phyloP scores from a whole-genome alignment of 2,329 filamentous ascomycete genomes.

The Rutstroemia sp. region DNA sequence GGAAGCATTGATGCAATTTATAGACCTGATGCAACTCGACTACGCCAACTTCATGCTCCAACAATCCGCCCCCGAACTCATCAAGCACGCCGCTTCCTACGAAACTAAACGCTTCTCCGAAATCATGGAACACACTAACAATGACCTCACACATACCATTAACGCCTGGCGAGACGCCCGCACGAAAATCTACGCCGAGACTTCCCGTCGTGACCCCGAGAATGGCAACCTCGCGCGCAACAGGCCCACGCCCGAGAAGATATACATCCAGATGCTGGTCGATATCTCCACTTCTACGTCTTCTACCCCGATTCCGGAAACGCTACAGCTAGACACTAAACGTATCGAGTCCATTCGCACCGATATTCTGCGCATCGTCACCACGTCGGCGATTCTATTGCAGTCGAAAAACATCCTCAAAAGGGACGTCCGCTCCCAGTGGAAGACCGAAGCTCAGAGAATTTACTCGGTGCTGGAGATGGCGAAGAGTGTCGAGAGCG shows the following conservation, averaged over 20 bases:
- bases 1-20: conserved; percentile 66
- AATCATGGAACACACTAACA: conserved; percentile 50
- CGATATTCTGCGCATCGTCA: conserved; percentile 58
- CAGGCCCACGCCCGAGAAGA: conserved; percentile 58
- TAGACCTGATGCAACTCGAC: conserved; percentile 71
- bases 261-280: conserved; percentile 69
- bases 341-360: conserved; percentile 52
- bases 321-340: conserved; percentile 59
- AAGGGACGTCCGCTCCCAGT: conserved; percentile 68
- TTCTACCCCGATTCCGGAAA: conserved; percentile 58
- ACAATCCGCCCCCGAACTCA: conserved; percentile 62
- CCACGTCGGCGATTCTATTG: conserved; percentile 65
- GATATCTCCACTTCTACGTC: conserved; percentile 65
- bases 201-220: conserved; percentile 61
- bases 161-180: conserved; percentile 59
- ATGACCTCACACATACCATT: conserved; percentile 50
- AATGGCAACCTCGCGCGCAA: conserved; percentile 54
- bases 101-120: conserved; percentile 66
- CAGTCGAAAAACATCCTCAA: conserved; percentile 80
- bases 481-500: conserved; percentile 39
- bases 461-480: conserved; percentile 62
- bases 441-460: conserved; percentile 68
- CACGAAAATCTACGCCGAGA: conserved; percentile 57
- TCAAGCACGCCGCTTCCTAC: conserved; percentile 64
- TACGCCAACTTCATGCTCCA: conserved; percentile 76